Percentiles rank a stretch among this genome's conserved stretches.
Conservation (phyloP, 2,329 filamentous ascomycete genomes). For the Huntiella moniliformis region DNA sequence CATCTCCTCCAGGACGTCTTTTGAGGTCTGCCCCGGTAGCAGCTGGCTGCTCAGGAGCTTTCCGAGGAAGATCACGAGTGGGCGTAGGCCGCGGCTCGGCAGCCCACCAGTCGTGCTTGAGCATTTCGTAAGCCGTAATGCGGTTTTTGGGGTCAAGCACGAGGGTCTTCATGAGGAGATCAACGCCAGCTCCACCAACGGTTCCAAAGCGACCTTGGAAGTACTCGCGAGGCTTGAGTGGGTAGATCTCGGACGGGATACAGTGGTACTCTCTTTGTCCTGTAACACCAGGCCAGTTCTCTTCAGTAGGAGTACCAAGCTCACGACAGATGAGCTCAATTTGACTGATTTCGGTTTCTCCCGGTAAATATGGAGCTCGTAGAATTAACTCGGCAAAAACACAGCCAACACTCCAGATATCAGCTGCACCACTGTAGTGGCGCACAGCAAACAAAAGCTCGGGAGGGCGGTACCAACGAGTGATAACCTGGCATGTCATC, state of each 20-base stretch:
- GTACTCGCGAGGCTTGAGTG: slow-evolving; percentile 47
- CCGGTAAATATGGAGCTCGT: slow-evolving; percentile 65
- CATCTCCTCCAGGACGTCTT: slow-evolving; percentile 43
- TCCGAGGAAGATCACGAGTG: slow-evolving; percentile 64
- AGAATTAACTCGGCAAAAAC: slow-evolving; percentile 85
- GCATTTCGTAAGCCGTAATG: slow-evolving; percentile 55
- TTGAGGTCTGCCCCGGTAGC: slow-evolving; percentile 57
- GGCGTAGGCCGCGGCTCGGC: slow-evolving; percentile 65
- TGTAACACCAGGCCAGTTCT: slow-evolving; percentile 85
- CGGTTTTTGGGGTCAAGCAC: slow-evolving; percentile 72
- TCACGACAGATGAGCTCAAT: slow-evolving; percentile 66
- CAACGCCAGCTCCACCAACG: slow-evolving; percentile 64
- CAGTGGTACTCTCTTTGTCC: slow-evolving; percentile 57
- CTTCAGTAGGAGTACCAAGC: slow-evolving; percentile 79
- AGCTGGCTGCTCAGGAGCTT: slow-evolving; percentile 47
- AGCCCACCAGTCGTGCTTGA: slow-evolving; percentile 75
- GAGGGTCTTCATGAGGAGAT: slow-evolving; percentile 72
- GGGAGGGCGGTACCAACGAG: slow-evolving; percentile 87
- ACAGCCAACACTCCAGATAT: slow-evolving; percentile 83
- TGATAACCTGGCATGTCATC: slow-evolving; percentile 94
- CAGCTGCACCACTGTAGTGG: slow-evolving; percentile 78
- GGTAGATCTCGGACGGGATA: slow-evolving; percentile 40
- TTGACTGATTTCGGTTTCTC: slow-evolving; percentile 72
- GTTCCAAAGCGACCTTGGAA: slow-evolving; percentile 64
- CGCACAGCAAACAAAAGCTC: slow-evolving; percentile 82